These are phyloP conservation scores for Tetrahymena malaccensis DNA, from an alignment of 73 alveolate species.

Conservation along the genomic window DNA sequence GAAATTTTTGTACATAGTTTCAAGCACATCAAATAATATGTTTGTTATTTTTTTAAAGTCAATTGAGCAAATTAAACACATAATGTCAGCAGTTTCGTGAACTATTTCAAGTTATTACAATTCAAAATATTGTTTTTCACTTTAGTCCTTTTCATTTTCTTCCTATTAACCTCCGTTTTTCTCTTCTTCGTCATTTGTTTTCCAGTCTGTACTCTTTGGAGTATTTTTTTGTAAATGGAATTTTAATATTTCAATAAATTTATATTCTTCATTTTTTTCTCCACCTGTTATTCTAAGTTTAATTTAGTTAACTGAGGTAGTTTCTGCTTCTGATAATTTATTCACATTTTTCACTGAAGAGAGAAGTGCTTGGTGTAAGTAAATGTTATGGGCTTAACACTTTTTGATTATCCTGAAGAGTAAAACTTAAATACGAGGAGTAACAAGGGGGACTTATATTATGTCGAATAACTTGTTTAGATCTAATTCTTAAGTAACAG, in stretches of 20 bases:
- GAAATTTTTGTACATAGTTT: background rate
- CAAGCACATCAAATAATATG: background rate
- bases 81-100: background rate
- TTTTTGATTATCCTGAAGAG: background rate
- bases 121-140: background rate
- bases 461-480: background rate
- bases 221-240: background rate
- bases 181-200: background rate
- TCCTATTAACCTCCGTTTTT: background rate
- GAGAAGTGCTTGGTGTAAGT: background rate
- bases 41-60: background rate
- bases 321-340: background rate
- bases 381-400: background rate
- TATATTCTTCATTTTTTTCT: background rate
- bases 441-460: background rate
- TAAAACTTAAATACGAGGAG: background rate
- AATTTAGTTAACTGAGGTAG: background rate
- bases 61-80: background rate
- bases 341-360: background rate
- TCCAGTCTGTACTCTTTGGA: background rate
- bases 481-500: background rate
- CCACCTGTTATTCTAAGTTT: background rate
- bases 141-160: background rate
- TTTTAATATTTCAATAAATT: background rate
- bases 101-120: background rate